Percentiles rank a stretch among this genome's conserved stretches.
These are phyloP conservation scores for Fagopyrum tataricum DNA, from an alignment of 148 eudicot genomes.

Conservation along the genomic window DNA sequence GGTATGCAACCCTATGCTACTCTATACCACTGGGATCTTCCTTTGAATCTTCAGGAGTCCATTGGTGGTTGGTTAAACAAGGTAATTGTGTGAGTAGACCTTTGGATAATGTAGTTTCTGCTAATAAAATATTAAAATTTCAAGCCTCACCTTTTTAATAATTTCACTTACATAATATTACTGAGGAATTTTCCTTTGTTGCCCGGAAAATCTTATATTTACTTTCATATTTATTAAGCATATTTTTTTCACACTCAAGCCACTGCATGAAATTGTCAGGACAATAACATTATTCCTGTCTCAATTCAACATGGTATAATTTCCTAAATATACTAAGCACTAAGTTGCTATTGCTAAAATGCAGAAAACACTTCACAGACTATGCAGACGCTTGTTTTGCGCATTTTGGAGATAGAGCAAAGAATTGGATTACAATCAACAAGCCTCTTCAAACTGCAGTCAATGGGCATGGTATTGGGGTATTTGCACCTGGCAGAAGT, in stretches of 20 bases:
- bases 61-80: constrained; percentile 68
- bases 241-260: not conserved
- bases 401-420: constrained; percentile 66
- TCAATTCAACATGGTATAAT: not conserved
- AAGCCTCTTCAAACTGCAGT: constrained; percentile 72
- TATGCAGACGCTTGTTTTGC: constrained; percentile 82
- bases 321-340: not conserved
- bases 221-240: not conserved
- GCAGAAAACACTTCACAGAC: constrained; percentile 68
- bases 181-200: too few species aligned
- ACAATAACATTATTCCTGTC: not conserved
- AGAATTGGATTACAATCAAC: constrained; percentile 69
- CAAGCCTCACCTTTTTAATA: not conserved
- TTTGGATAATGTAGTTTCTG: not conserved
- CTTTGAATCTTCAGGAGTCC: constrained; percentile 61
- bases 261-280: not conserved
- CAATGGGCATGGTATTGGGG: constrained; percentile 48
- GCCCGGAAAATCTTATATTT: not conserved
- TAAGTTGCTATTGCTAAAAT: constrained; percentile 11
- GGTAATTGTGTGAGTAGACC: constrained; percentile 52
- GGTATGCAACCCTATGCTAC: constrained; percentile 72
- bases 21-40: constrained; percentile 88
- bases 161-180: too few species aligned
- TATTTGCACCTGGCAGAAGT: constrained; percentile 62
- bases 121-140: not conserved